These are phyloP conservation scores for Sordariomycetes sp. DNA, from an alignment of 2,329 filamentous ascomycete species.

Conservation along the genomic window DNA sequence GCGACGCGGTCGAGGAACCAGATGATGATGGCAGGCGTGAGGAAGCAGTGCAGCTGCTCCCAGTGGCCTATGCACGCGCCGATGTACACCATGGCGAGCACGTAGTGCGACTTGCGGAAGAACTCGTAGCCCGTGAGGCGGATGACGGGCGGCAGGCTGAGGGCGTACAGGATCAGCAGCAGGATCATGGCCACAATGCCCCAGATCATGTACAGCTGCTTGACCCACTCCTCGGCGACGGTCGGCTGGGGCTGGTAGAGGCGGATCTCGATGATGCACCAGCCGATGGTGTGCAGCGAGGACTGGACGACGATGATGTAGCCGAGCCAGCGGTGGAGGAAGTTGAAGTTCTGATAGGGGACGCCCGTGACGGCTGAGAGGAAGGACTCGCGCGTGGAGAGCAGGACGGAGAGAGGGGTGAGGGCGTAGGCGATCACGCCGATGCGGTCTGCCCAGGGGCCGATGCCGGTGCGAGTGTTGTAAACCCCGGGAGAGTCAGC, in stretches of 20 bases:
- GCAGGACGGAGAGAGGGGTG: constrained; percentile 57
- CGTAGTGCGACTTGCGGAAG: constrained; percentile 65
- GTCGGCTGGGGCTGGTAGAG: constrained; percentile 64
- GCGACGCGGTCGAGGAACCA: constrained; percentile 54
- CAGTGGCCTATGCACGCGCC: constrained; percentile 70
- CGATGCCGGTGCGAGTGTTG: constrained; percentile 56
- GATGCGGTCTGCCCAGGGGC: constrained; percentile 58
- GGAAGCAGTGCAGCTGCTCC: constrained; percentile 55
- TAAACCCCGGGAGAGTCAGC: constrained; percentile 39
- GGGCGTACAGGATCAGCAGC: constrained; percentile 47
- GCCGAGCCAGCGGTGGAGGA: constrained; percentile 66
- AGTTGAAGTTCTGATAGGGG: constrained; percentile 68
- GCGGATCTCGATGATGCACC: constrained; percentile 54
- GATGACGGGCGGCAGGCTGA: constrained; percentile 48
- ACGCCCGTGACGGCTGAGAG: constrained; percentile 61
- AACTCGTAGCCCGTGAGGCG: constrained; percentile 63
- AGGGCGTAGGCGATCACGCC: constrained; percentile 64
- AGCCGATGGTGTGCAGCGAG: constrained; percentile 58
- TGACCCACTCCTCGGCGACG: constrained; percentile 44
- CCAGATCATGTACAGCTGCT: constrained; percentile 61
- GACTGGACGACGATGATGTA: constrained; percentile 62
- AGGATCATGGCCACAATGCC: constrained; percentile 59
- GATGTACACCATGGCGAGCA: constrained; percentile 63
- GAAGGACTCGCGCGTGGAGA: constrained; percentile 59
- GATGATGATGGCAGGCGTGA: constrained; percentile 54